Evolutionary conservation across 805 yeast species (phyloP), one percentile per base, ranked within the genome.

Genomic region (Ogataea philodendri): DNA sequence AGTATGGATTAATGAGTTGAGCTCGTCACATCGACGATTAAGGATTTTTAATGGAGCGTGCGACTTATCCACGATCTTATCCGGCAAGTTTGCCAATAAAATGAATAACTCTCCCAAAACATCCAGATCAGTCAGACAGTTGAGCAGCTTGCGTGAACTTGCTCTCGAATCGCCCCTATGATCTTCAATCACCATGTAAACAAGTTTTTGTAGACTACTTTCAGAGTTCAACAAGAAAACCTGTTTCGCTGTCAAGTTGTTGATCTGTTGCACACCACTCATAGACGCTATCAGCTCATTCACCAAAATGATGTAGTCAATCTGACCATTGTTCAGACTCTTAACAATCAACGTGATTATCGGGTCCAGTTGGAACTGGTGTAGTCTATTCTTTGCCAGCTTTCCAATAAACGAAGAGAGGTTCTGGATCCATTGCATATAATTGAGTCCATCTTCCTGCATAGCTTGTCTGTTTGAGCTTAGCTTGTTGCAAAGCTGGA

Each of bases 391-490:
- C 47, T 72, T 59, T 57, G 86, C 74, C 4, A 88, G 61, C 37
- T 81, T 78, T 0, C 95, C 95, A 34, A 85, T 75, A 53, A 90
- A 89, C 1, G 77, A 66, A 0, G 95, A 74, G 20, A 90, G 65
- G 15, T 95, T 83, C 49, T 83, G 93, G 21, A 88, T 70, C 97
- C 97, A 90, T 48, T 74, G 79, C 16, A 83, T 67, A 39, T 84
- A 89, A 48, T 78, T 77, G 37, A 90, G 62, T 7, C 97, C 97
- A 60, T 88, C 89, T 2, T 59, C 66, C 57, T 86, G 95, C 20
- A 80, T 65, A 15, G 80, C 70, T 1, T 73, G 60, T 57, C 95
- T 69, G n/a, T 80, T 81, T 0, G 78, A 59, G 1, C 89, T 76
- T 15, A 90, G 65, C 46, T 93, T 74, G 52, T 76, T 71, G 51